phyloP scores from a whole-genome alignment of 768 basidiomycete species.

The Agaricus blazei region DNA sequence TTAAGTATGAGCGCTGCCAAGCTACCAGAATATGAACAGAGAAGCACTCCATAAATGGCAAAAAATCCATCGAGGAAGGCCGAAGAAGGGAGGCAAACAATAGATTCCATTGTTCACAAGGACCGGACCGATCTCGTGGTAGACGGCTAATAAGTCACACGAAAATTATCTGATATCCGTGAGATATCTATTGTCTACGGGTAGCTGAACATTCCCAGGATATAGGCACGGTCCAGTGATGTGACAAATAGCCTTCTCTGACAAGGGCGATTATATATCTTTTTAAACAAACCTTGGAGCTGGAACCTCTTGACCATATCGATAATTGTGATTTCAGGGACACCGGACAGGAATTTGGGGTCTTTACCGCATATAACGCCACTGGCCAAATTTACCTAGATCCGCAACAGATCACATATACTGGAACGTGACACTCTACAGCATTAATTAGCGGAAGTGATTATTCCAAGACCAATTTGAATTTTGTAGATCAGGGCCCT shows the following conservation, averaged over 20 bases:
- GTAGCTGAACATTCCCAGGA: neutral
- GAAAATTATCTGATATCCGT: too few relatives aligned
- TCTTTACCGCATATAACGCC: neutral
- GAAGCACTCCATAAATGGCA: slow-evolving; percentile 10
- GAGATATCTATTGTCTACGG: too few relatives aligned
- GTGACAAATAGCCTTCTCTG: neutral
- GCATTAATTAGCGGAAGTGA: slow-evolving; percentile 17
- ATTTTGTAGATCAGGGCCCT: slow-evolving; percentile 94
- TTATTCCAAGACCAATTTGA: slow-evolving; percentile 50
- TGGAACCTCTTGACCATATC: slow-evolving; percentile 10
- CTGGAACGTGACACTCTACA: neutral
- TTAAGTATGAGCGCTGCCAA: neutral
- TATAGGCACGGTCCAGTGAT: neutral
- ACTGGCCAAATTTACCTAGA: neutral
- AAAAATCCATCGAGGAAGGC: slow-evolving; percentile 10
- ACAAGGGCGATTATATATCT: neutral
- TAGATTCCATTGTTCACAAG: neutral
- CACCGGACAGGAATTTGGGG: slow-evolving; percentile 4
- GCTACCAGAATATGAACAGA: slow-evolving; percentile 1
- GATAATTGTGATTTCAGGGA: neutral
- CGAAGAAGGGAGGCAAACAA: neutral
- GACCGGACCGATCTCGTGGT: slow-evolving; percentile 3
- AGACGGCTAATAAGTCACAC: neutral
- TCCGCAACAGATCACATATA: neutral
- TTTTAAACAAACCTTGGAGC: neutral